phyloP scores from a whole-genome alignment of 176 grass and related monocot species.

The Dendrocalamus sinicus region DNA sequence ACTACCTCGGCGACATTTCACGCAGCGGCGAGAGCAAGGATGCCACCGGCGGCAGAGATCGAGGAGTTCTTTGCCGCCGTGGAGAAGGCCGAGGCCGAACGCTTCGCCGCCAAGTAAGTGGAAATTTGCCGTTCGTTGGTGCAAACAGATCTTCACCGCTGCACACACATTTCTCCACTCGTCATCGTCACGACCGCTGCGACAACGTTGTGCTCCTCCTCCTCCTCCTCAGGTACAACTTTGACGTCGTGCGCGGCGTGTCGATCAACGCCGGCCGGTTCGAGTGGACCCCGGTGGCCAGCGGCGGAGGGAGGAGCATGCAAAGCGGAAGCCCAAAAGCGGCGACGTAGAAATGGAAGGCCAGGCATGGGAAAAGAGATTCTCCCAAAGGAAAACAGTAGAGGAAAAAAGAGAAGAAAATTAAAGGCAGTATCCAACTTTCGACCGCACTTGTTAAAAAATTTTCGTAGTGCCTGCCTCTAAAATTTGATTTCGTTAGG shows the following conservation, averaged over 20 bases:
- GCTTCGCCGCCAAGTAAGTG: slow-evolving; percentile 68
- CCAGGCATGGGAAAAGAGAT: background rate
- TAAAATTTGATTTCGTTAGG: background rate
- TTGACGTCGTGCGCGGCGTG: slow-evolving; percentile 60
- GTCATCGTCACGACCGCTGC: background rate
- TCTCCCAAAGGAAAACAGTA: background rate
- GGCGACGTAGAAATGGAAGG: background rate
- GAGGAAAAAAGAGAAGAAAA: background rate
- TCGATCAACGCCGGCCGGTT: slow-evolving; percentile 64
- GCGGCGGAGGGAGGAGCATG: slow-evolving; percentile 6
- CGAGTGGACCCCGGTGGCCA: slow-evolving; percentile 57
- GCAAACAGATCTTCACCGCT: background rate
- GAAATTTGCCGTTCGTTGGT: background rate
- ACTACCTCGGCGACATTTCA: background rate
- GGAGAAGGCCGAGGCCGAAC: slow-evolving; percentile 59
- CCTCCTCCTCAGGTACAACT: slow-evolving; percentile 69
- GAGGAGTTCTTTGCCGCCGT: slow-evolving; percentile 69
- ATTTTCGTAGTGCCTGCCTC: background rate
- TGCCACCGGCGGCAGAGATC: slow-evolving; percentile 60
- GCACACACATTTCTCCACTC: background rate
- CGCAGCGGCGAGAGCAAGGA: background rate
- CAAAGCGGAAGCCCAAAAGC: background rate
- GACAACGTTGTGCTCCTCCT: background rate
- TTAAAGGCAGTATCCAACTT: background rate
- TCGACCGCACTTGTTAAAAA: background rate